phyloP scores from a whole-genome alignment of 2,329 filamentous ascomycete species.

The Trichoderma breve region DNA sequence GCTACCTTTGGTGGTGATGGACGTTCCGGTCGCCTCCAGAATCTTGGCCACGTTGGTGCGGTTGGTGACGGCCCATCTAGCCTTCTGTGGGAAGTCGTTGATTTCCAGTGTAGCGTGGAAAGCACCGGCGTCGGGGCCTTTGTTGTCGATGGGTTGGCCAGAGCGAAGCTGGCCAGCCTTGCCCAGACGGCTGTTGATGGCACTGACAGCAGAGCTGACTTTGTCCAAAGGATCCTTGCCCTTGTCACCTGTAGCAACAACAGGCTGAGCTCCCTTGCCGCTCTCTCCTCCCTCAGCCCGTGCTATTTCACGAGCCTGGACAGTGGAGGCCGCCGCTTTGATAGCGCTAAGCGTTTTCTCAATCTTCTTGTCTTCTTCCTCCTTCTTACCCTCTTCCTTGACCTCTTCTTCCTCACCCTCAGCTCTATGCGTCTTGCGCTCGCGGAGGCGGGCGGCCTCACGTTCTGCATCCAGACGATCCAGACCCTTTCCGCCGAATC shows the following conservation, averaged over 20 bases:
- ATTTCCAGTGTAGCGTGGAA: conserved; percentile 98
- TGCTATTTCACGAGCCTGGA: conserved; percentile 51
- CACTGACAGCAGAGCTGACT: conserved; percentile 84
- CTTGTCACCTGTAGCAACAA: conserved; percentile 55
- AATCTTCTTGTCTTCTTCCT: conserved; percentile 65
- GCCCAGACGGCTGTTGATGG: conserved; percentile 86
- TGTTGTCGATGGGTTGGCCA: conserved; percentile 96
- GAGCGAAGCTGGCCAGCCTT: conserved; percentile 85
- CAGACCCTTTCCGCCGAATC: conserved; percentile 92
- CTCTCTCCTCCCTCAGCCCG: conserved; percentile 40
- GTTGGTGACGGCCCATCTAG: conserved; percentile 97
- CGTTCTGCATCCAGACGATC: conserved; percentile 89
- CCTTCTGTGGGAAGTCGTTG: conserved; percentile 99
- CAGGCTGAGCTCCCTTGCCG: conserved; percentile 48
- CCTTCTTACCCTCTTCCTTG: conserved; percentile 73
- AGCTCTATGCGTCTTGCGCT: conserved; percentile 86
- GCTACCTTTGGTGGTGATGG: conserved; percentile 94
- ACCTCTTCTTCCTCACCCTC: conserved; percentile 81
- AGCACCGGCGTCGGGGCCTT: conserved; percentile 92
- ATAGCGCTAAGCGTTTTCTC: conserved; percentile 66
- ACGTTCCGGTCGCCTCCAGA: conserved; percentile 87
- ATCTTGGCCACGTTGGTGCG: conserved; percentile 98
- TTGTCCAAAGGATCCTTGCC: conserved; percentile 74
- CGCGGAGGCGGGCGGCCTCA: conserved; percentile 79
- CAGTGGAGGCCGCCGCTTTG: conserved; percentile 58